A percentile compares a stretch with the other conserved stretches of the same genome.
phyloP scores from a whole-genome alignment of 345 rosid genomes.

The Turnera subulata region DNA sequence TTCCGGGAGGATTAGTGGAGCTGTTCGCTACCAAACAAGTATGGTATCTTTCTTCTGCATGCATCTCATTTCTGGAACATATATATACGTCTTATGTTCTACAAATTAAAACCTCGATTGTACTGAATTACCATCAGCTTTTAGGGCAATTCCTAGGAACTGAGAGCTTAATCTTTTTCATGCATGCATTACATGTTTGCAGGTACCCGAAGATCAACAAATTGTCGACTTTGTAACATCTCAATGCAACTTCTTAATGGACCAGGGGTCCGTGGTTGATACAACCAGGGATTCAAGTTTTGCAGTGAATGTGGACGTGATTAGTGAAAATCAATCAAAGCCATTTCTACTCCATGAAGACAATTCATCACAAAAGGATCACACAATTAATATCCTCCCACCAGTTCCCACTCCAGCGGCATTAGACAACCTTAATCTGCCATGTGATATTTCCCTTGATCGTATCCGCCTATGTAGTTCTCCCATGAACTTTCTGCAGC shows the following conservation, averaged over 20 bases:
- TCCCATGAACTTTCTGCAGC: slow-evolving; percentile 44
- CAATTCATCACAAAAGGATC: slow-evolving; percentile 17
- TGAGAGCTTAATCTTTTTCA: not conserved
- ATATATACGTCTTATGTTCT: no score
- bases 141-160: no score
- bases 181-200: not conserved
- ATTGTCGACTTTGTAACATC: slow-evolving; percentile 57
- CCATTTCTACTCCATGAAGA: slow-evolving; percentile 15
- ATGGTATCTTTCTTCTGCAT: slow-evolving; percentile 1
- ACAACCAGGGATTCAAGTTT: slow-evolving; percentile 24
- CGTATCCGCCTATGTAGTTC: slow-evolving; percentile 33
- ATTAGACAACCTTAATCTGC: slow-evolving; percentile 32
- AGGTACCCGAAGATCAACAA: slow-evolving; percentile 76
- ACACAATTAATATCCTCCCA: slow-evolving; percentile 26
- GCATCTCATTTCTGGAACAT: not conserved
- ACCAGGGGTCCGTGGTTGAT: slow-evolving; percentile 32
- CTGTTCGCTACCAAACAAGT: slow-evolving; percentile 74
- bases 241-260: slow-evolving; percentile 46
- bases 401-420: slow-evolving; percentile 26
- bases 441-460: slow-evolving; percentile 39
- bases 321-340: slow-evolving; percentile 28
- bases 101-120: no score
- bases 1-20: slow-evolving; percentile 76
- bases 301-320: slow-evolving; percentile 14
- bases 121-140: no score